Percentiles rank a stretch among this genome's conserved stretches.
Evolutionary conservation across 2,329 filamentous ascomycete species (phyloP).

Genomic region (Beauveria bassiana): DNA sequence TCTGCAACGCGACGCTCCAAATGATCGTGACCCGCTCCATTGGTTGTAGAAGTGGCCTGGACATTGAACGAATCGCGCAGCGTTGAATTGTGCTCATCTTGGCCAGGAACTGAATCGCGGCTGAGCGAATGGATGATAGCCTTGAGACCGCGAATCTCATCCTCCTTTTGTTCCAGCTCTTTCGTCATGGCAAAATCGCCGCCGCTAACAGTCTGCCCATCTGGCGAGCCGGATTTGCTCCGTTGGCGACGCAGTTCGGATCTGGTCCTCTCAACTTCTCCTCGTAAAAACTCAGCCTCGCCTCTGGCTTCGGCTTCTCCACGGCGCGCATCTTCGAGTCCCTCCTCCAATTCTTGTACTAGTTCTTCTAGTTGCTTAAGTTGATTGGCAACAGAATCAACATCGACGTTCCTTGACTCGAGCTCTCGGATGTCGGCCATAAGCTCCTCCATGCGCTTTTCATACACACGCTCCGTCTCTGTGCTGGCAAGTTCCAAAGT

Average conservation of each 20-base stretch:
- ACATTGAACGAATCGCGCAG: slow-evolving; percentile 16
- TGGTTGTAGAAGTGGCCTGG: not conserved
- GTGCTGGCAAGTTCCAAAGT: slow-evolving; percentile 91
- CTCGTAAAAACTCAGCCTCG: slow-evolving; percentile 90
- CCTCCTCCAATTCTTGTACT: slow-evolving; percentile 94
- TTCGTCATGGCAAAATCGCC: slow-evolving; percentile 49
- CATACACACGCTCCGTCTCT: slow-evolving; percentile 93
- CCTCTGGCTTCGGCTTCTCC: slow-evolving; percentile 93
- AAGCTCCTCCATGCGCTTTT: slow-evolving; percentile 81
- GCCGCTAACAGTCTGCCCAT: slow-evolving; percentile 28
- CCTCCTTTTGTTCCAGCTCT: slow-evolving; percentile 88
- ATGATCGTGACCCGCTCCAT: slow-evolving; percentile 53
- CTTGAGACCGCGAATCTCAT: slow-evolving; percentile 94
- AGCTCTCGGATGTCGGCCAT: slow-evolving; percentile 76
- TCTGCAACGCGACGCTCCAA: slow-evolving; percentile 76
- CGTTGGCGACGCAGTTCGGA: slow-evolving; percentile 82
- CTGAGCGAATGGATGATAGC: slow-evolving; percentile 96
- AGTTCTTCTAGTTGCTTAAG: slow-evolving; percentile 93
- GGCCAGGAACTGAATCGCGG: slow-evolving; percentile 54
- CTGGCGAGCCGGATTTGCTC: slow-evolving; percentile 54
- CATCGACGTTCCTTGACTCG: slow-evolving; percentile 76
- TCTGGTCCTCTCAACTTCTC: slow-evolving; percentile 86
- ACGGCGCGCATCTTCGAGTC: slow-evolving; percentile 84
- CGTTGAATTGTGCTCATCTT: slow-evolving; percentile 25
- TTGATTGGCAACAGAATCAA: slow-evolving; percentile 83